phyloP scores from a whole-genome alignment of 1,284 basidiomycete genomes.

The Tylopilus sp. region DNA sequence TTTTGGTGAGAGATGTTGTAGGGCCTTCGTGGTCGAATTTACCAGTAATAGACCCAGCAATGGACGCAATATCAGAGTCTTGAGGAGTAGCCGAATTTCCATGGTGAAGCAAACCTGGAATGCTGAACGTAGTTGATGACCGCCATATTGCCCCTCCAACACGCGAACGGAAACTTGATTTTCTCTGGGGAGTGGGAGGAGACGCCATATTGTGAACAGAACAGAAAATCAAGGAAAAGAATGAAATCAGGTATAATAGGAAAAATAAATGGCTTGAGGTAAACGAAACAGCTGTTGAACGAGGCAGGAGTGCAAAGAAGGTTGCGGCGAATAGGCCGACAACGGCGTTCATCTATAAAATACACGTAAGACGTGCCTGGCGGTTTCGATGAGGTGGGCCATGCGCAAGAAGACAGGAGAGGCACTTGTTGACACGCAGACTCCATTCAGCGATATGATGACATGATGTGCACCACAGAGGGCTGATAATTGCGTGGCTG shows the following conservation, averaged over 20 bases:
- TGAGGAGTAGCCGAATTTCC: constrained; percentile 33
- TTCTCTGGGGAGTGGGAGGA: constrained; percentile 43
- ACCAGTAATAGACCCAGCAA: constrained; percentile 38
- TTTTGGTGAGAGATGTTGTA: constrained; percentile 37
- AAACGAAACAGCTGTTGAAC: constrained; percentile 15
- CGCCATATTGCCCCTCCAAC: constrained; percentile 46
- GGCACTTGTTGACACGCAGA: constrained; percentile 23
- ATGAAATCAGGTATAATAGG: constrained; percentile 13
- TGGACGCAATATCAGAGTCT: constrained; percentile 43
- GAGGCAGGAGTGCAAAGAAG: constrained; percentile 33
- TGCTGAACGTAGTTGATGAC: constrained; percentile 45
- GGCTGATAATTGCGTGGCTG: constrained; percentile 49
- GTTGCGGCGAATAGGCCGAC: constrained; percentile 30
- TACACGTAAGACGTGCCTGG: constrained; percentile 43
- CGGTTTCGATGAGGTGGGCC: constrained; percentile 48
- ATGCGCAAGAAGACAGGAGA: constrained; percentile 43
- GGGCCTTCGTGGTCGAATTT: constrained; percentile 43
- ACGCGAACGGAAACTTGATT: constrained; percentile 45
- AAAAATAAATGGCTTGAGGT: constrained; percentile 16
- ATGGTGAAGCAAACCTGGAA: constrained; percentile 43
- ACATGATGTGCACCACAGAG: constrained; percentile 38
- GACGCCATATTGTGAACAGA: constrained; percentile 30
- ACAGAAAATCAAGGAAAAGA: constrained; percentile 8
- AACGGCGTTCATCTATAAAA: constrained; percentile 42
- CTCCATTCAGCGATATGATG: constrained; percentile 31